Base-by-base conservation (phyloP, 1,139 yeast species). In the Saccharomyces uvarum region DNA sequence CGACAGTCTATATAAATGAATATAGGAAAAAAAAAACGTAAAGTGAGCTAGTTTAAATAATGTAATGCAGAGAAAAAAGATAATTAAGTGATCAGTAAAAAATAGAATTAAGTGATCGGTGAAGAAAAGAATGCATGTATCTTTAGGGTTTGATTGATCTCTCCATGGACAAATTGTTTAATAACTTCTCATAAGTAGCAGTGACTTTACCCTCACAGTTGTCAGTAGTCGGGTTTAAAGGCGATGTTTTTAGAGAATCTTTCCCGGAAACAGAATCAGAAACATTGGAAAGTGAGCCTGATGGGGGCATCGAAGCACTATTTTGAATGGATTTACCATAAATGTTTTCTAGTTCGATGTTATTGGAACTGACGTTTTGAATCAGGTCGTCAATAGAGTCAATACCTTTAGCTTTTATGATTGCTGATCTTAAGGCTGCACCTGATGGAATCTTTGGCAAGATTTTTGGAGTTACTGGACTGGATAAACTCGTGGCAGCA, bases 391-490 rank as follows among this genome's bases (percentile, higher is more conserved):
- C 76, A 4, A 86, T 86, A 26, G 85, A 80, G 57, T 83, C 84
- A 54, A 85, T 81, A 52, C 93, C 93, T 63, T 86, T 85, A 5
- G 89, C 89, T 56, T 81, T 81, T 53, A 85, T 81, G 47, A 86
- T 83, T 0, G 91, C 89, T 59, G 84, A 86, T 56, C 93, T 74
- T 44, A 86, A 73, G 64, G 85, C 88, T 2, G 84, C 77, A 7
- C 95, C 95, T 0, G 90, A 82, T 1, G 90, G 90, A 53, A 85
- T 73, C 49, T 69, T 71, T 2, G 71, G 63, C 50, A 65, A 48
- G 19, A 57, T 51, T 33, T 51, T 56, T 5, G 49, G 46, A 21
- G 29, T 52, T 6, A 29, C 50, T 21, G 58, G 58, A 14, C 44
- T 48, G n/a, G 55, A 41, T 13, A 46, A 21, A 29, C 51, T 55